Evolutionary conservation across 495 filamentous ascomycete genomes (phyloP).

Genomic region (Talaromyces trachyspermus): DNA sequence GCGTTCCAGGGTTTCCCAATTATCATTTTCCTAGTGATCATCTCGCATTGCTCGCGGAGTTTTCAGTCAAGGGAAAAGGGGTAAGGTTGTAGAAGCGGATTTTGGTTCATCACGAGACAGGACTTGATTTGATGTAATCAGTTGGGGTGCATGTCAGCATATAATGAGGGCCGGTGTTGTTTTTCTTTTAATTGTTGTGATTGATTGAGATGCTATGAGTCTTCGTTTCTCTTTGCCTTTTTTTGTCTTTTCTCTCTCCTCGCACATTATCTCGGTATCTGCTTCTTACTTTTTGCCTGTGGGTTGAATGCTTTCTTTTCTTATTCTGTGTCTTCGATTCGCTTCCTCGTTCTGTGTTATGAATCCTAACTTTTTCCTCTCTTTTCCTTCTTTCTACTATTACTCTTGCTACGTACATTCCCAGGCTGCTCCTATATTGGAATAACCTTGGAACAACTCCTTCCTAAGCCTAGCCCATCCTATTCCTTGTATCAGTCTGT

Average conservation of each 20-base stretch:
- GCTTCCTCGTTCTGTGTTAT: slow-evolving; percentile 12
- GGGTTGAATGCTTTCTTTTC: slow-evolving; percentile 7
- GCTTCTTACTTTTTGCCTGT: slow-evolving; percentile 23
- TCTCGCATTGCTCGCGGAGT: slow-evolving; percentile 85
- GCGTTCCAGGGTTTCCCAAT: slow-evolving; percentile 92
- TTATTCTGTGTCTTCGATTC: slow-evolving; percentile 9
- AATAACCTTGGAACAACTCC: neutral
- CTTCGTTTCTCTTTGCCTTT: slow-evolving; percentile 9
- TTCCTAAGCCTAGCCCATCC: too few species aligned
- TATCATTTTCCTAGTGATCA: slow-evolving; percentile 97
- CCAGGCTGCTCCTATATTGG: neutral
- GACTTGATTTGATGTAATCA: slow-evolving; percentile 35
- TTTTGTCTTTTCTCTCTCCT: slow-evolving; percentile 14
- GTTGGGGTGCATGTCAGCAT: slow-evolving; percentile 15
- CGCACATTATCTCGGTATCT: slow-evolving; percentile 41
- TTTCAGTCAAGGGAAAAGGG: slow-evolving; percentile 86
- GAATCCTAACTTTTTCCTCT: slow-evolving; percentile 2
- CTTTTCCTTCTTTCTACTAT: slow-evolving; percentile 14
- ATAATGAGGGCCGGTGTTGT: slow-evolving; percentile 10
- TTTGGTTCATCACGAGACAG: slow-evolving; percentile 49
- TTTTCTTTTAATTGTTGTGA: slow-evolving; percentile 4
- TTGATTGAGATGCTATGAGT: neutral
- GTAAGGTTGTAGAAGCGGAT: slow-evolving; percentile 60
- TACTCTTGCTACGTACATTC: slow-evolving; percentile 9
- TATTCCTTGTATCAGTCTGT: too few species aligned